Evolutionary conservation across 257 asterid species (phyloP), one percentile per base, ranked within the genome.

Genomic region (Osmanthus fragrans): DNA sequence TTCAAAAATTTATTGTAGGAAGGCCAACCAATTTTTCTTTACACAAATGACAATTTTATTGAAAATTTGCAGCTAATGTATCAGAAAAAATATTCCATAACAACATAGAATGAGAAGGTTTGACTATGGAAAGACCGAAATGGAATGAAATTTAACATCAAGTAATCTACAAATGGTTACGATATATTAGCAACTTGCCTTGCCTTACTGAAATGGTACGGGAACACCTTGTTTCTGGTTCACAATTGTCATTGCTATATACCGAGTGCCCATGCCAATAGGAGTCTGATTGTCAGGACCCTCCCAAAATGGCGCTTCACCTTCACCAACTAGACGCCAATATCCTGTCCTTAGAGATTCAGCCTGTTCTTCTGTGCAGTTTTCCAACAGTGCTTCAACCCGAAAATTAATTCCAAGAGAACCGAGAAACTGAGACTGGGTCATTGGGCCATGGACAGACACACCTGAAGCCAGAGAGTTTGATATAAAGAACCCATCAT

Each of bases 321-420:
- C 97, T 66, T 92, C 97, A 54, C 98, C 96, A 19, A 93, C 92
- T 82, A 93, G 77, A 70, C 97, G 93, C 98, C 98, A 93, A 75
- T 93, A 93, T 2, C 97, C 96, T 0, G 92, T 84, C 73, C 90
- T 84, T 33, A 93, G 81, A 58, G 88, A 82, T 73, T 90, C 96
- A 8, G 95, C 96, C 80, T 92, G 95, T 80, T 92, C 95, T 60
- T 90, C 92, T 0, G 84, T 87, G 81, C 95, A 90, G 72, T 85
- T 93, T 80, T 87, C 85, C 36, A 91, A 80, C 86, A 93, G 81
- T 36, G 96, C 89, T 82, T 93, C 98, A 37, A 81, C 88, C 39
- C 96, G 91, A 33, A 91, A 92, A 75, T 90, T 89, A 42, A 93
- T 92, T 77, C 98, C 98, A 45, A 93, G 91, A 32, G 90, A 84